These are phyloP conservation scores for Colletotrichum caudatum DNA, from an alignment of 2,329 filamentous ascomycete species.

Conservation along the genomic window DNA sequence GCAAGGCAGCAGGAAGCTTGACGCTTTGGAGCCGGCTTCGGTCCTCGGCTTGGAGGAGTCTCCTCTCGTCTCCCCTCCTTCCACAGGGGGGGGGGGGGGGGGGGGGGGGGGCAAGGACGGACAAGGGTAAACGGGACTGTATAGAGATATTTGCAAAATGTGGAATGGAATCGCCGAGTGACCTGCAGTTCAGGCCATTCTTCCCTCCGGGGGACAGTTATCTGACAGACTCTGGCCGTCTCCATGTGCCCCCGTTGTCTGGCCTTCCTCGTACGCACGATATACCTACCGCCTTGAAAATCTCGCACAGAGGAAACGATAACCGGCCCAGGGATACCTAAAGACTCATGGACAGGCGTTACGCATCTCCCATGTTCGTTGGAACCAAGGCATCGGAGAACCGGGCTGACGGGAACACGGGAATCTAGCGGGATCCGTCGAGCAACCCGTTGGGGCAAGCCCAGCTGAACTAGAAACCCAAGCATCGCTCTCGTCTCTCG, in stretches of 20 bases:
- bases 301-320: background rate
- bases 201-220: background rate
- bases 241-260: background rate
- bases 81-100: background rate
- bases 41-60: background rate
- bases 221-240: background rate
- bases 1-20: background rate
- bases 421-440: constrained; percentile 37
- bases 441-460: constrained; percentile 21
- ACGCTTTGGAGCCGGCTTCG: background rate
- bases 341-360: background rate
- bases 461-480: background rate
- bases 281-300: background rate
- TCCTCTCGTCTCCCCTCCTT: background rate
- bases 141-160: too few relatives aligned
- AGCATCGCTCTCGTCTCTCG: background rate
- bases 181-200: background rate
- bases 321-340: background rate
- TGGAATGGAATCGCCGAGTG: background rate
- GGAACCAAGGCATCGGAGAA: background rate
- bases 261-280: background rate
- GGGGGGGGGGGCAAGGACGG: too few relatives aligned
- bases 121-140: too few relatives aligned
- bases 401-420: constrained; percentile 34
- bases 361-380: background rate